A percentile compares a stretch with the other conserved stretches of the same genome.
Conservation (phyloP, 768 basidiomycete genomes). For the Podaxis mareebaensis region DNA sequence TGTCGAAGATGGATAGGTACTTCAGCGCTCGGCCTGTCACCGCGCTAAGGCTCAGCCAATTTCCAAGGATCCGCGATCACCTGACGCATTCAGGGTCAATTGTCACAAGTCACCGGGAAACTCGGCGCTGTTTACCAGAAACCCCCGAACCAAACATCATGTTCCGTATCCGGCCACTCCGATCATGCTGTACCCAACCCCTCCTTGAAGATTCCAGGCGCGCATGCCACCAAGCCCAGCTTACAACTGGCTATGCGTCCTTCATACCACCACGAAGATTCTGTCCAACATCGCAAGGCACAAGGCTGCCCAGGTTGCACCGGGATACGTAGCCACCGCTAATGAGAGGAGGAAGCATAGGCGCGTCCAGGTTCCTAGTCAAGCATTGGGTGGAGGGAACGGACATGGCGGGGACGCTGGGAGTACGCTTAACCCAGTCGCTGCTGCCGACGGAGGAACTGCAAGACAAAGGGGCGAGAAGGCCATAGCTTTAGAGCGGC, state of each 20-base stretch:
- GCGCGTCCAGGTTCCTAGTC: background rate
- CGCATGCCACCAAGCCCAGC: conserved; percentile 68
- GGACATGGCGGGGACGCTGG: background rate
- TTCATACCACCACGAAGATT: conserved; percentile 60
- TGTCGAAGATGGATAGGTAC: background rate
- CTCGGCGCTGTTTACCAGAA: too few relatives aligned
- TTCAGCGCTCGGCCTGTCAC: background rate
- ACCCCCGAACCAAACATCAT: background rate
- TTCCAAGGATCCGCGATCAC: conserved; percentile 1
- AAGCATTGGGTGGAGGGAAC: background rate
- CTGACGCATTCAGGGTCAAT: background rate
- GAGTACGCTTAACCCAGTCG: background rate
- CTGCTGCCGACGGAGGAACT: background rate
- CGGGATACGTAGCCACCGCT: conserved; percentile 20
- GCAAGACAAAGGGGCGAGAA: too few relatives aligned
- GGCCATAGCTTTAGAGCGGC: too few relatives aligned
- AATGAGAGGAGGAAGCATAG: conserved; percentile 14
- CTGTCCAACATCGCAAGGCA: conserved; percentile 62
- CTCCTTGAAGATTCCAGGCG: background rate
- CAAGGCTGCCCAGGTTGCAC: conserved; percentile 44
- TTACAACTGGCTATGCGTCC: conserved; percentile 73
- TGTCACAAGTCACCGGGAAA: too few relatives aligned
- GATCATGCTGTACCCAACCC: background rate
- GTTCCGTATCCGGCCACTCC: background rate
- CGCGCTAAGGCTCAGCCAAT: background rate